Percentiles rank a stretch among this genome's conserved stretches.
These are phyloP conservation scores for Bolboschoenus planiculmis DNA, from an alignment of 176 grass and related monocot genomes.

Conservation along the genomic window DNA sequence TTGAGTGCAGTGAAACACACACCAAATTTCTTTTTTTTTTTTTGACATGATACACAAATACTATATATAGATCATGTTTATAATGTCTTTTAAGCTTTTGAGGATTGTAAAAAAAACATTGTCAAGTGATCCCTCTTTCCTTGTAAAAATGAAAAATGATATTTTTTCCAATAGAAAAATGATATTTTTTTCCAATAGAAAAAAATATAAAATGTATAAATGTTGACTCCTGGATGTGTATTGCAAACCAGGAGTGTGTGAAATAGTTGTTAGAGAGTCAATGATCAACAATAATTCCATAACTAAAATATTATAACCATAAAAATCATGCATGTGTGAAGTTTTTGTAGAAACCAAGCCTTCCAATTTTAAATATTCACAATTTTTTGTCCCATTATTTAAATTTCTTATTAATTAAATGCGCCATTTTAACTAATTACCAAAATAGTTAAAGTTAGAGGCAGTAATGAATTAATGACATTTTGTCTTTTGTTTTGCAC, in stretches of 20 bases:
- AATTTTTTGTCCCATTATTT: too few relatives aligned
- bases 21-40: too few relatives aligned
- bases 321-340: neutral
- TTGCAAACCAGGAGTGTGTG: neutral
- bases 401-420: too few relatives aligned
- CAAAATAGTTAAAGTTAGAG: neutral
- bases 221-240: neutral
- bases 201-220: neutral
- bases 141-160: too few relatives aligned
- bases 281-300: conserved; percentile 2
- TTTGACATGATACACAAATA: too few relatives aligned
- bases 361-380: neutral
- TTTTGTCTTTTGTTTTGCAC: neutral
- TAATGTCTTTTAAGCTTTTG: too few relatives aligned
- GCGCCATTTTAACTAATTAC: neutral
- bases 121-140: too few relatives aligned
- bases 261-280: conserved; percentile 3
- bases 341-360: neutral
- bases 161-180: too few relatives aligned
- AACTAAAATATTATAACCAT: neutral
- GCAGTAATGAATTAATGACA: neutral
- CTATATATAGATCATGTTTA: too few relatives aligned
- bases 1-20: too few relatives aligned
- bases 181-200: too few relatives aligned
- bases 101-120: too few relatives aligned